A percentile compares a stretch with the other conserved stretches of the same genome.
Evolutionary conservation across 495 filamentous ascomycete species (phyloP).

Genomic region (Pyronema omphalodes): DNA sequence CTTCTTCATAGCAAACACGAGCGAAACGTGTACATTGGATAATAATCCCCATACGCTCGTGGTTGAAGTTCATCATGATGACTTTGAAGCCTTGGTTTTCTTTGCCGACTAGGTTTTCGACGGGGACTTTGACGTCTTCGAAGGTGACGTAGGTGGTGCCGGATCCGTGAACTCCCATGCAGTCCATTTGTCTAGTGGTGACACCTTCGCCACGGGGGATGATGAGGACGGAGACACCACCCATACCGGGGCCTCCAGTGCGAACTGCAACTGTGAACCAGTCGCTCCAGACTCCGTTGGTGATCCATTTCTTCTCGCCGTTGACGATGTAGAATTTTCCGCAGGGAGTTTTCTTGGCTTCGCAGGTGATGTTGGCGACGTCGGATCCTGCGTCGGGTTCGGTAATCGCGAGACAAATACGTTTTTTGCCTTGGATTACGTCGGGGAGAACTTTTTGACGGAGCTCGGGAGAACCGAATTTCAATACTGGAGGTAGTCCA

Average conservation of each 20-base stretch:
- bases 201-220: slow-evolving; percentile 73
- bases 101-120: slow-evolving; percentile 93
- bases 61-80: slow-evolving; percentile 99
- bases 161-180: slow-evolving; percentile 87
- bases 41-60: slow-evolving; percentile 95
- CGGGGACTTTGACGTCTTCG: slow-evolving; percentile 95
- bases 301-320: slow-evolving; percentile 99
- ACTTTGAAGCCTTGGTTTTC: slow-evolving; percentile 98
- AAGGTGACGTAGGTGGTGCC: slow-evolving; percentile 96
- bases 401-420: slow-evolving; percentile 78
- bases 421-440: slow-evolving; percentile 79
- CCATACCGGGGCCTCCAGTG: slow-evolving; percentile 73
- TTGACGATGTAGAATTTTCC: slow-evolving; percentile 99
- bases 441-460: slow-evolving; percentile 68
- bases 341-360: slow-evolving; percentile 80
- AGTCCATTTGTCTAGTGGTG: slow-evolving; percentile 88
- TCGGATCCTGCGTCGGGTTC: slow-evolving; percentile 68
- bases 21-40: slow-evolving; percentile 93
- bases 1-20: slow-evolving; percentile 92
- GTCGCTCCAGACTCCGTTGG: slow-evolving; percentile 88
- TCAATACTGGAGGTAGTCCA: slow-evolving; percentile 75
- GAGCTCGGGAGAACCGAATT: slow-evolving; percentile 79
- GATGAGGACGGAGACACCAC: slow-evolving; percentile 72
- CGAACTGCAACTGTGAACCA: slow-evolving; percentile 96
- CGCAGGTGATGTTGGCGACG: slow-evolving; percentile 85